A percentile compares a stretch with the other conserved stretches of the same genome.
Conservation (phyloP, 2,329 filamentous ascomycete genomes). For the Trichophyton rubrum region DNA sequence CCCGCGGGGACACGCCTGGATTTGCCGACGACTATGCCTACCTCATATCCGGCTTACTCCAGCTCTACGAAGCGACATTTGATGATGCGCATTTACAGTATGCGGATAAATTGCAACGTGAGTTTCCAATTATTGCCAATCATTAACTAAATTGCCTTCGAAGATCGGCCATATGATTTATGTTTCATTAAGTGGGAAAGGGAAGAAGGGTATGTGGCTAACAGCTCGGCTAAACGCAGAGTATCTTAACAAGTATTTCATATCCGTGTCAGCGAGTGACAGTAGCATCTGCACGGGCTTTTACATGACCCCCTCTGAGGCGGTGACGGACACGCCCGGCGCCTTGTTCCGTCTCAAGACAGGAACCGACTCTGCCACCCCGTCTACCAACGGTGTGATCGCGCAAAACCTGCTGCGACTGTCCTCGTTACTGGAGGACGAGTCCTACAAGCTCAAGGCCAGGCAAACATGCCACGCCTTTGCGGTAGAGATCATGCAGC, state of each 20-base stretch:
- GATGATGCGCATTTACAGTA: constrained; percentile 65
- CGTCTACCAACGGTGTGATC: constrained; percentile 79
- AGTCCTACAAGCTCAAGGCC: constrained; percentile 52
- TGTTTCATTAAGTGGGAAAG: too few species aligned
- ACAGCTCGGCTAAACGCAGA: constrained; percentile 32
- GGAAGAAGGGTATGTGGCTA: constrained; percentile 4
- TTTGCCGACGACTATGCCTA: constrained; percentile 96
- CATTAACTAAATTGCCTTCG: neutral
- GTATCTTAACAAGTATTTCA: constrained; percentile 64
- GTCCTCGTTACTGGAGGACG: constrained; percentile 54
- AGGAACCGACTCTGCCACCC: constrained; percentile 85
- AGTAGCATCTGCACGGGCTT: constrained; percentile 29
- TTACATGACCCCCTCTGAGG: constrained; percentile 30
- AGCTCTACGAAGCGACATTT: constrained; percentile 72
- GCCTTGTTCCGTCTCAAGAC: constrained; percentile 77
- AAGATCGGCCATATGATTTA: neutral
- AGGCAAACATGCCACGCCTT: constrained; percentile 71
- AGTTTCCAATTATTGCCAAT: constrained; percentile 16
- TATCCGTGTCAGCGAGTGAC: constrained; percentile 44
- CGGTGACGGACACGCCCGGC: constrained; percentile 47
- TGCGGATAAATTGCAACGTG: constrained; percentile 68
- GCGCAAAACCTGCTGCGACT: constrained; percentile 78
- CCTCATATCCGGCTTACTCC: constrained; percentile 66
- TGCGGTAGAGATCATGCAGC: constrained; percentile 80
- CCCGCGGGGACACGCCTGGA: constrained; percentile 51